Evolutionary conservation across 2,329 filamentous ascomycete genomes (phyloP), one percentile per base, ranked within the genome.

Genomic region (Trichoderma hamatum): DNA sequence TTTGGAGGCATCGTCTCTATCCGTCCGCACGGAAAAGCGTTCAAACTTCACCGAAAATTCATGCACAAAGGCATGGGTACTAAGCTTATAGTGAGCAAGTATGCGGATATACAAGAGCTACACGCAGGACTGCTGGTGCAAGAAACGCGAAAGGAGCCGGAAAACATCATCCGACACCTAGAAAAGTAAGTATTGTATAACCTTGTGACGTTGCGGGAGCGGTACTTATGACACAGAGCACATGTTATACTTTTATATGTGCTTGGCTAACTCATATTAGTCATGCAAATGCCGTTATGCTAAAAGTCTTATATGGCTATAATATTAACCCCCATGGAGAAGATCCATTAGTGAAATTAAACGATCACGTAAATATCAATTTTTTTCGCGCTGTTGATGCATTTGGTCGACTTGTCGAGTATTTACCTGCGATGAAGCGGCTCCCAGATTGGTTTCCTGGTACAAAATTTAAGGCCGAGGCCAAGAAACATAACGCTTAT

Each of bases 401-500:
- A 1, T 71, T 70, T 60, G 61, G 67, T 3, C 73, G 74, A 72
- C 21, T 71, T 7, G 72, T 76, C 13, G 75, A 76, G 19, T 65
- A 73, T 10, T 67, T 76, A 5, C 75, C 75, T n/a, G n/a, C 56
- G 1, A 54, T 76, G 6, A 67, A 67, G 28, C 69, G 72, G 32
- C 62, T 76, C 6, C 75, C 75, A 5, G 74, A 74, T 0, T 69
- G 73, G 16, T 60, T 76, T 11, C 75, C 75, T 3, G 75, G 75
- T 0, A 69, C 70, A 2, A 55, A 52, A 4, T 76, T 75, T 67
- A 70, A 74, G 2, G 73, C 78, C 9, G 64, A 56, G n/a, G 68
- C 68, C 5, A 26, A n/a, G 16, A 19, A 60, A 7, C 54, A 49
- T 11, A 28, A 46, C n/a, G 21, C 36, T 2, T 21, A 39, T 3